These are phyloP conservation scores for Nitzschia palea DNA, from an alignment of 108 stramenopile genomes.

Conservation along the genomic window DNA sequence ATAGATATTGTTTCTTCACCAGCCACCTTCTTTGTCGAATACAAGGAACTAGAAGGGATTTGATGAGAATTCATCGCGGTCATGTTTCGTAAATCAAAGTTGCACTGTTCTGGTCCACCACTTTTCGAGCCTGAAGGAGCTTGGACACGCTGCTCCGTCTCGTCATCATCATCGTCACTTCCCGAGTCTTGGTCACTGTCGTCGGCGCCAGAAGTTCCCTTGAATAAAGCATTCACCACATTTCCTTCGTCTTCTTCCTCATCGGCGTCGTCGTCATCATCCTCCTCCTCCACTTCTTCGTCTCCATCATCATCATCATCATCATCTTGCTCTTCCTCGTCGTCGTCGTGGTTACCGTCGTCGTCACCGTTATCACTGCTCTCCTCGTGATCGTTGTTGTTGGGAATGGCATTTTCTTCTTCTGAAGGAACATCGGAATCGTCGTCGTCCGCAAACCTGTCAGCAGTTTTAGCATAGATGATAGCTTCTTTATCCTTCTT, in stretches of 20 bases:
- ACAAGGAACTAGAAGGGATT: constrained; percentile 52
- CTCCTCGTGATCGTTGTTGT: neutral
- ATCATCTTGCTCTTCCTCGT: constrained; percentile 13
- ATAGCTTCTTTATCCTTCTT: neutral
- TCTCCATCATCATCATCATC: constrained; percentile 28
- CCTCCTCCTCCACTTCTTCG: constrained; percentile 31
- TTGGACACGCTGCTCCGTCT: constrained; percentile 4
- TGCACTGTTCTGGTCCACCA: constrained; percentile 58
- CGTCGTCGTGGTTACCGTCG: constrained; percentile 10
- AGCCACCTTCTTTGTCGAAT: constrained; percentile 27
- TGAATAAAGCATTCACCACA: constrained; percentile 22
- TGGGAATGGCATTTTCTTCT: neutral
- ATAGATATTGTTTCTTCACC: constrained; percentile 24
- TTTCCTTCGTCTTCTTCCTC: constrained; percentile 26
- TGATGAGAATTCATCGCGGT: constrained; percentile 76
- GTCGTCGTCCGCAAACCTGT: neutral
- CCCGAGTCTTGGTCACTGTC: constrained; percentile 28
- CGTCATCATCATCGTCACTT: constrained; percentile 26
- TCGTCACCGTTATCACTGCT: constrained; percentile 11
- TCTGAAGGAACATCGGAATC: no score
- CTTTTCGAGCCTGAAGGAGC: neutral
- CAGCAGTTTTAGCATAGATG: neutral
- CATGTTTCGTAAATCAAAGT: constrained; percentile 77
- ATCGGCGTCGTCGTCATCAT: constrained; percentile 21
- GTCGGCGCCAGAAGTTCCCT: constrained; percentile 21